Evolutionary conservation across 495 filamentous ascomycete species (phyloP).

Genomic region (Aspergillus heteromorphus): DNA sequence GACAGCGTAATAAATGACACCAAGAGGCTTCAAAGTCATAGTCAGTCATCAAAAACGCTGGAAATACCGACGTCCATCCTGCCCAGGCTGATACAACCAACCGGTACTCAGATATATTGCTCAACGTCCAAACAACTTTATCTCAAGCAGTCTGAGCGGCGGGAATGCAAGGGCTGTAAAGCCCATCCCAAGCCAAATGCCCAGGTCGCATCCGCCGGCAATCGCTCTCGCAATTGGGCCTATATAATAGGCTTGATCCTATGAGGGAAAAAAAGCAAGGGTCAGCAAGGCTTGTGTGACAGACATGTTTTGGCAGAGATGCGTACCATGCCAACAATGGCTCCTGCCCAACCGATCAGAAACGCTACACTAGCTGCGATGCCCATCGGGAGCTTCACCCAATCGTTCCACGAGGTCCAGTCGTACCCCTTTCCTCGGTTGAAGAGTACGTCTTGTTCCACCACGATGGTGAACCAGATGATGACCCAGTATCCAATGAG

Average conservation of each 20-base stretch:
- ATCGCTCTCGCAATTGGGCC: constrained; percentile 38
- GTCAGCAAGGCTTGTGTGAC: constrained; percentile 1
- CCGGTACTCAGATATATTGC: neutral
- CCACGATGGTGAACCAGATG: constrained; percentile 39
- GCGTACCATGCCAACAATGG: constrained; percentile 45
- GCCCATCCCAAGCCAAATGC: constrained; percentile 38
- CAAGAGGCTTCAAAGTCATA: neutral
- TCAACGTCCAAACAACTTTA: constrained; percentile 34
- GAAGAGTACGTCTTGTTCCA: constrained; percentile 44
- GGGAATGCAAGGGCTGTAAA: constrained; percentile 42
- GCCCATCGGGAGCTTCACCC: constrained; percentile 36
- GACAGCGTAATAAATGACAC: neutral
- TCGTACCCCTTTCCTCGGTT: constrained; percentile 31
- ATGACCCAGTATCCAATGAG: constrained; percentile 49
- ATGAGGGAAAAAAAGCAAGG: neutral
- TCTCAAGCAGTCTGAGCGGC: constrained; percentile 37
- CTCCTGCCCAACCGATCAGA: constrained; percentile 45
- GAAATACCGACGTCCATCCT: neutral
- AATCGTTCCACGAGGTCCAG: constrained; percentile 44
- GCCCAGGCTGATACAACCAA: neutral
- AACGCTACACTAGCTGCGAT: constrained; percentile 43
- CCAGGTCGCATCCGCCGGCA: constrained; percentile 34
- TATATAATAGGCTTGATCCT: constrained; percentile 46
- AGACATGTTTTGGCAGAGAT: neutral
- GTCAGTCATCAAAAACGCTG: neutral